Conservation (phyloP, 208 protist genomes). For the Leishmania major region DNA sequence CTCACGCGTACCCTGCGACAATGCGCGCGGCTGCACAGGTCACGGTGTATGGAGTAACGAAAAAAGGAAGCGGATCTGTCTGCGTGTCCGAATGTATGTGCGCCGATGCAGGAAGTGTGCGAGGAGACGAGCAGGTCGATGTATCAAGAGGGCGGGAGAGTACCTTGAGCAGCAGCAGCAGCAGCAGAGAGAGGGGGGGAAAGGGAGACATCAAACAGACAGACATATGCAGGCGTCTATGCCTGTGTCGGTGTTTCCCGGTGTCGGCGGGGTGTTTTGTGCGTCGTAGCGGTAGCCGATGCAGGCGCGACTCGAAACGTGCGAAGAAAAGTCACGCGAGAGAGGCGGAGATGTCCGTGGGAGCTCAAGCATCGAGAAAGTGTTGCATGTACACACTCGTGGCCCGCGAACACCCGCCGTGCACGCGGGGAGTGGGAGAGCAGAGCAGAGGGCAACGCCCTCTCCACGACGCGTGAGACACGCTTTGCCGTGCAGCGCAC, state of each 20-base stretch:
- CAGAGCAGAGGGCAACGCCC: background rate
- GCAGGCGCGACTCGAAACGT: background rate
- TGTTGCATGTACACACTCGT: background rate
- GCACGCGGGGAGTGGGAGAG: background rate
- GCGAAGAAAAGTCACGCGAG: background rate
- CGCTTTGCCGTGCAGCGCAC: background rate
- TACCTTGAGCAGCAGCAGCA: background rate
- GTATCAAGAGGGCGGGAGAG: background rate
- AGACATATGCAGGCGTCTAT: background rate
- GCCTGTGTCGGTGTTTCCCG: background rate
- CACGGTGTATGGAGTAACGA: background rate
- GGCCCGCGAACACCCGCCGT: background rate
- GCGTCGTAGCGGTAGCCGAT: background rate
- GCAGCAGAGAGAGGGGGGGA: background rate
- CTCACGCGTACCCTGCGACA: background rate
- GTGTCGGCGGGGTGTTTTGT: background rate
- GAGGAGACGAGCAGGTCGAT: background rate
- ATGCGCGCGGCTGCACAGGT: background rate
- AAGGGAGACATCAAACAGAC: background rate
- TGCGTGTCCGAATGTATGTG: background rate
- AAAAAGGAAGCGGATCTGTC: background rate
- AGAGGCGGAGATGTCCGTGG: too few species aligned
- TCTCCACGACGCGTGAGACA: background rate
- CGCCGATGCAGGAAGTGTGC: background rate
- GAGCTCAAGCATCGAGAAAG: too few species aligned